Percentiles rank a stretch among this genome's conserved stretches.
Conservation (phyloP, 352 stramenopile genomes). For the Pythium diclinum region DNA sequence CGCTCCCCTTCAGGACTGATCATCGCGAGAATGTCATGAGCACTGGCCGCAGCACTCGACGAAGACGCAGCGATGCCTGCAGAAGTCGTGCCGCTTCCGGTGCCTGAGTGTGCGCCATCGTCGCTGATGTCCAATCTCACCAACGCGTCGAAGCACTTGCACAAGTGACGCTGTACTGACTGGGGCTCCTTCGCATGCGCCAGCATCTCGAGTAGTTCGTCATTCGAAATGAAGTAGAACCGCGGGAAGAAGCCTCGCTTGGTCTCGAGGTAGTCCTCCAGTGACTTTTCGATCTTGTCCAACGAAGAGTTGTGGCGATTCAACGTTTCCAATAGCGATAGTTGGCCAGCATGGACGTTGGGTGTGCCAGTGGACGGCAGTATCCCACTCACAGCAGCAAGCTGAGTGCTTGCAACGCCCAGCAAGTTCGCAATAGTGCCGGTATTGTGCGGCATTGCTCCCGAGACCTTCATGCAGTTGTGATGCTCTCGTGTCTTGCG, state of each 20-base stretch:
- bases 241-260: slow-evolving; percentile 83
- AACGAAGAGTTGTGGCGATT: slow-evolving; percentile 68
- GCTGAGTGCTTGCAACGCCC: background rate
- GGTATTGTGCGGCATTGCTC: slow-evolving; percentile 25
- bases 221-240: slow-evolving; percentile 89
- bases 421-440: slow-evolving; percentile 15
- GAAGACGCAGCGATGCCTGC: slow-evolving; percentile 2
- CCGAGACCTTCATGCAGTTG: slow-evolving; percentile 65
- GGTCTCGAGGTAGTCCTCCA: slow-evolving; percentile 81
- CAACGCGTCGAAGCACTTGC: slow-evolving; percentile 85
- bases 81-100: slow-evolving; percentile 7
- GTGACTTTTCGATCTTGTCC: slow-evolving; percentile 73
- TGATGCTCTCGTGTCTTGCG: slow-evolving; percentile 53
- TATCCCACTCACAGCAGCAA: background rate
- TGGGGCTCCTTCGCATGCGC: slow-evolving; percentile 76
- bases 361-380: background rate
- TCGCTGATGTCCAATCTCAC: slow-evolving; percentile 75
- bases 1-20: slow-evolving; percentile 79
- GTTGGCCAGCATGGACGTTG: slow-evolving; percentile 22
- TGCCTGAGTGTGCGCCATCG: background rate
- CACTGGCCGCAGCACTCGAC: slow-evolving; percentile 15
- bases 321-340: slow-evolving; percentile 51
- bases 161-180: slow-evolving; percentile 74
- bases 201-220: slow-evolving; percentile 83
- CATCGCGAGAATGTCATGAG: slow-evolving; percentile 73